Percentiles rank a stretch among this genome's conserved stretches.
Conservation (phyloP, 345 rosid genomes). For the Durio zibethinus region DNA sequence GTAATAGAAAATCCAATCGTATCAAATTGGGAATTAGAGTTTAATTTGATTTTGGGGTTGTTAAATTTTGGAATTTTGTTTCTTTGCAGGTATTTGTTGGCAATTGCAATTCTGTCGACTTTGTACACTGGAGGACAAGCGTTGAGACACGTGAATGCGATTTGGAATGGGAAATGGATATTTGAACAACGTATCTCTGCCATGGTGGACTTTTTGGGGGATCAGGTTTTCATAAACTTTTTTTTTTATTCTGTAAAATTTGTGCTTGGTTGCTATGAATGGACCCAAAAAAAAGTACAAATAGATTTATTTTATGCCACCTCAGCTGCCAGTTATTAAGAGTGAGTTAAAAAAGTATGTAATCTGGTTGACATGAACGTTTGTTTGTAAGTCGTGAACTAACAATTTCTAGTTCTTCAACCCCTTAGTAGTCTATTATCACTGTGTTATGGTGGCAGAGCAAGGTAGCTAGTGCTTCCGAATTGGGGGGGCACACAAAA, state of each 20-base stretch:
- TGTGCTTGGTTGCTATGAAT: not conserved
- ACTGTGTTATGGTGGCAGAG: no score
- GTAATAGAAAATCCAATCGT: slow-evolving; percentile 22
- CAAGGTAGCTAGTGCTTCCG: no score
- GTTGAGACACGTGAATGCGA: slow-evolving; percentile 44
- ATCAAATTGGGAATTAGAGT: not conserved
- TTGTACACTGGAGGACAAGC: slow-evolving; percentile 62
- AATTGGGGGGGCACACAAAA: no score
- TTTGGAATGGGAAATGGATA: slow-evolving; percentile 34
- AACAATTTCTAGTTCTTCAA: not conserved
- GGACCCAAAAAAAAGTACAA: not conserved
- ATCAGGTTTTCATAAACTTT: slow-evolving; percentile 48
- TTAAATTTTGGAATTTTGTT: not conserved
- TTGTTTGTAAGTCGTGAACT: not conserved
- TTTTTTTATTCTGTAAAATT: not conserved
- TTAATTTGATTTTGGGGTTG: not conserved
- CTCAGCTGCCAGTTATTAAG: not conserved
- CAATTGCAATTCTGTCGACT: slow-evolving; percentile 65
- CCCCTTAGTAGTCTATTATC: no score
- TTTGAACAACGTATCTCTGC: slow-evolving; percentile 40
- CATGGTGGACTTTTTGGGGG: slow-evolving; percentile 69
- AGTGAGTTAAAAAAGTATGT: no score
- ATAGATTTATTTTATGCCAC: not conserved
- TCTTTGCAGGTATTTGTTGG: slow-evolving; percentile 69
- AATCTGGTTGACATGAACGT: not conserved